These are phyloP conservation scores for Gastrodia elata DNA, from an alignment of 106 monocot species.

Conservation along the genomic window DNA sequence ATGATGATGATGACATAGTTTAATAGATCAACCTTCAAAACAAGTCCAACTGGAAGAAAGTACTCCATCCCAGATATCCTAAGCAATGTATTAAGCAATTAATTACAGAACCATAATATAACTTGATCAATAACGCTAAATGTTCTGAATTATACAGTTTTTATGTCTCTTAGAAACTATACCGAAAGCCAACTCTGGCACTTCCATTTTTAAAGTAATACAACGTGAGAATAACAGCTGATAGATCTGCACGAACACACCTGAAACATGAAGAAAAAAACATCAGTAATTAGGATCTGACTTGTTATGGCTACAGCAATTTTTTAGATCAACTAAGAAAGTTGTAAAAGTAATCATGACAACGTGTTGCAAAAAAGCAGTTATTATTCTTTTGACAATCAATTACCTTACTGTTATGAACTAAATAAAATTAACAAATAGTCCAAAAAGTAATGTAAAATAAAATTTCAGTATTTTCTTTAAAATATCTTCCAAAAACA, in stretches of 20 bases:
- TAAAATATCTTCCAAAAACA: not conserved
- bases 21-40: slow-evolving; percentile 66
- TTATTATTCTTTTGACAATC: too few species aligned
- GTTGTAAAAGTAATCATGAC: too few species aligned
- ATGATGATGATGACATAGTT: not conserved
- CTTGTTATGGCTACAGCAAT: too few species aligned
- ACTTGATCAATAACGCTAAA: not conserved
- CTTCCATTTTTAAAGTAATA: slow-evolving; percentile 98
- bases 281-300: not conserved
- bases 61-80: slow-evolving; percentile 69
- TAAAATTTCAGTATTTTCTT: slow-evolving; percentile 1
- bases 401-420: too few species aligned
- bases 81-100: slow-evolving; percentile 2
- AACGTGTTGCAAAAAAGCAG: too few species aligned
- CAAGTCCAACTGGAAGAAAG: slow-evolving; percentile 88
- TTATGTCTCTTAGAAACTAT: slow-evolving; percentile 6
- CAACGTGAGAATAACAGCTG: slow-evolving; percentile 58
- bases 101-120: not conserved
- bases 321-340: too few species aligned
- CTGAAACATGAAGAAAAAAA: slow-evolving; percentile 21
- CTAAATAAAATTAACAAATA: too few species aligned
- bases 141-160: not conserved
- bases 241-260: slow-evolving; percentile 79
- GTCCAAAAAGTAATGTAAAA: too few species aligned
- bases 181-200: slow-evolving; percentile 93